Base-by-base conservation (phyloP, 1,284 basidiomycete genomes). In the Phylloporus sp. region DNA sequence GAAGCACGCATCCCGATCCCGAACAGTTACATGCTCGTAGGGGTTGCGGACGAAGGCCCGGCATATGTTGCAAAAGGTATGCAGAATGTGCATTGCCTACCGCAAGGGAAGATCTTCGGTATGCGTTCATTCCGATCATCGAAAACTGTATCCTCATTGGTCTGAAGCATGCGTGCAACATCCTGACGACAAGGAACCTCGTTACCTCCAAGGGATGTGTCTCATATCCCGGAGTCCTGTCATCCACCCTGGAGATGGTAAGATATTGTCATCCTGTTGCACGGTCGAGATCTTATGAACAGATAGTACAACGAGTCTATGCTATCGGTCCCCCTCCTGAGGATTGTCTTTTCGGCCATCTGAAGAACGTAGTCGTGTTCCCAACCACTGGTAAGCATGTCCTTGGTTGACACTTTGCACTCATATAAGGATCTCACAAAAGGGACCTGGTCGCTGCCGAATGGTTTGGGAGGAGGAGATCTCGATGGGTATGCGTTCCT, bases 41-140 rank as follows among this genome's bases (percentile, higher is more conserved):
- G 93, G 5, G 84, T 94, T n/a, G 90, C 91, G 10, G 93, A 94
- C 74, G 93, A 94, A 80, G 91, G 91, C 3, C 85, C 87, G 5
- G 84, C 86, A 1, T 91, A 93, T 70, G 79, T 80, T 65, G 73
- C 74, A 17, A 81, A 78, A 17, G 89, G 87, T 1, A 73, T 80
- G 56, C 75, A 85, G 57, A 83, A 90, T 68, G 85, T 91, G 2
- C 90, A 82, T 71, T 81, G 72, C n/a, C 75, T 92, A 25, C 75
- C 77, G 6, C 83, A 85, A 68, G 86, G 84, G 1, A 79, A 90
- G 69, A 89, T 93, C 10, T 93, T 86, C 71, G 91, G 91, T 91
- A 73, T 71, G 79, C 71, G 4, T n/a, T 8, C 58, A 45, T n/a
- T 55, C 4, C 20, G 35, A 32, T 62, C 25, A 23, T 55, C 65